Evolutionary conservation across 306 rosid species (phyloP), one percentile per base, ranked within the genome.

Genomic region (Prunus mira): DNA sequence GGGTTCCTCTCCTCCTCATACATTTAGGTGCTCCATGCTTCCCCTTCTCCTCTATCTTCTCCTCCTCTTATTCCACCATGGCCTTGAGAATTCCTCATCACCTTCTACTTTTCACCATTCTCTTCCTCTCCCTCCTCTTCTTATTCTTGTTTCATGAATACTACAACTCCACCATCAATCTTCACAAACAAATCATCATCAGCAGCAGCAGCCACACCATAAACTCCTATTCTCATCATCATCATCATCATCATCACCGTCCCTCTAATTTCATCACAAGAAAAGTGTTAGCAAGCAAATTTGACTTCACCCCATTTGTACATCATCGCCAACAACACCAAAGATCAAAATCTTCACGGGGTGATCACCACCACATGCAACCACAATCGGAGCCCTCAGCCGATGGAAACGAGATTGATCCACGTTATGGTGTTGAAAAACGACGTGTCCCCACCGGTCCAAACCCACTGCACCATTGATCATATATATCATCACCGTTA

Each of bases 391-490:
- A 83, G 58, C 87, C 87, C 20, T 71, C 82, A 0, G 28, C 22
- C 25, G 72, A n/a, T 8, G 76, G 52, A 28, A 58, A 22, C 3
- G 84, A 86, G 83, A 85, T 90, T 51, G 98, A 94, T 90, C 91
- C 97, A 9, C 96, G 91, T 20, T 94, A 94, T 41, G 96, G 98
- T 1, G 93, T 92, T 17, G 90, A 91, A 82, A 94, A 94, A 80
- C 94, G 96, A 19, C 93, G 90, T 1, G 98, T 94, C 43, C 98
- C 98, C 20, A 92, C 91, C 0, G 98, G 98, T 82, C 98, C 98
- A 54, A 94, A 94, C 62, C 98, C 97, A 18, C 86, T 94, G 79
- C 98, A 94, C 91, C 96, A 94, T 77, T 89, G 88, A 84, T 85
- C 65, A 13, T 27, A 6, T 27, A 28, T 4, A 30, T 30, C 3